A percentile compares a stretch with the other conserved stretches of the same genome.
Conservation (phyloP, 306 rosid species). For the Lathyrus tuberosus region DNA sequence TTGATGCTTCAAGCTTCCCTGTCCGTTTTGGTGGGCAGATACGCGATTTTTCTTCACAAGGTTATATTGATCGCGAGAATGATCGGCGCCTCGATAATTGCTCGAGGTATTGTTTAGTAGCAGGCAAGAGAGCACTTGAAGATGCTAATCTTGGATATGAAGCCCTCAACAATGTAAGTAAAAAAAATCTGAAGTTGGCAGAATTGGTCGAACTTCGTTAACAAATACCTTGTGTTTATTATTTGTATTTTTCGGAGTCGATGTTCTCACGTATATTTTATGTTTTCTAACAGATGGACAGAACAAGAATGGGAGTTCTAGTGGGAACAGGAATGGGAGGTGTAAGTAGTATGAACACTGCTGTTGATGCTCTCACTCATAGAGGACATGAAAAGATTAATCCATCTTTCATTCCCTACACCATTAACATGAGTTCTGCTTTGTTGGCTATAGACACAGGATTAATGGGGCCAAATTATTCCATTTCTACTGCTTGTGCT, state of each 20-base stretch:
- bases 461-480: conserved; percentile 72
- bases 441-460: conserved; percentile 73
- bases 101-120: conserved; percentile 66
- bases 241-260: neutral
- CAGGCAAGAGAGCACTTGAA: conserved; percentile 72
- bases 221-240: neutral
- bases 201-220: neutral
- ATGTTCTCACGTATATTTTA: neutral
- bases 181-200: neutral
- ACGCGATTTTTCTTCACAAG: conserved; percentile 57
- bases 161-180: conserved; percentile 54
- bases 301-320: conserved; percentile 60
- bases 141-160: conserved; percentile 69
- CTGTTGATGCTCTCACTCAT: conserved; percentile 53
- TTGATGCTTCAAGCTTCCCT: conserved; percentile 62
- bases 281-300: conserved; percentile 56
- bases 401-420: conserved; percentile 65
- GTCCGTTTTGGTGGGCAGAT: conserved; percentile 69
- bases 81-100: conserved; percentile 67
- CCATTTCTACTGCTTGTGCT: conserved; percentile 85
- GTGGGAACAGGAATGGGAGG: conserved; percentile 82
- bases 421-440: conserved; percentile 70
- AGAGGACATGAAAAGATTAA: conserved; percentile 60
- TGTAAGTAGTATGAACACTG: conserved; percentile 48
- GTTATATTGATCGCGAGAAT: conserved; percentile 63